Evolutionary conservation across 208 protist genomes (phyloP).

Genomic region (Leishmania turanica): DNA sequence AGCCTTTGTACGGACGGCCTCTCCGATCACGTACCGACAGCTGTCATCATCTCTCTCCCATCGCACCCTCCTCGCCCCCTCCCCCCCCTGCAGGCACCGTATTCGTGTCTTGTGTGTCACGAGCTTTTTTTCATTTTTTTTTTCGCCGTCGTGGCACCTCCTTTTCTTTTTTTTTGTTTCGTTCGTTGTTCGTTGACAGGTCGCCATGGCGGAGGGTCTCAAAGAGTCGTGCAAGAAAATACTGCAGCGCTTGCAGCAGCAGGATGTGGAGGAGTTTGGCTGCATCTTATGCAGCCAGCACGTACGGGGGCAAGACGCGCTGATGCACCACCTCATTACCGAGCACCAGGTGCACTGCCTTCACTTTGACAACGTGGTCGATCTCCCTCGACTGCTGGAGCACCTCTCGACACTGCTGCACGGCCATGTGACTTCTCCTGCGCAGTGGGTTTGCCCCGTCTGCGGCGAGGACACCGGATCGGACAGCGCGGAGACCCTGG

Average conservation of each 20-base stretch:
- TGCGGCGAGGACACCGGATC: constrained; percentile 32
- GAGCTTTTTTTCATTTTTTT: neutral
- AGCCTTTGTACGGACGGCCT: neutral
- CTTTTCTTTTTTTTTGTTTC: neutral
- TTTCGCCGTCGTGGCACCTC: neutral
- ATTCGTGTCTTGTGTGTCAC: neutral
- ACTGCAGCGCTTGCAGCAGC: constrained; percentile 47
- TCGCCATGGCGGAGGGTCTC: constrained; percentile 27
- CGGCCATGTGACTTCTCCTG: neutral
- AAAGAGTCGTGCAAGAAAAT: constrained; percentile 57
- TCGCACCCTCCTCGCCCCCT: neutral
- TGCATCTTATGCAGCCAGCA: constrained; percentile 57
- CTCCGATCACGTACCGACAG: neutral
- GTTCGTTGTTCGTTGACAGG: too few relatives aligned
- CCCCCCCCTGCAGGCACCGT: neutral
- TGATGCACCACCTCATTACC: constrained; percentile 60
- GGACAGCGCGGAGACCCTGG: constrained; percentile 4
- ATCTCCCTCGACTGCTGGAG: constrained; percentile 50
- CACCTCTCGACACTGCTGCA: constrained; percentile 32
- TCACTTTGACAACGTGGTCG: constrained; percentile 63
- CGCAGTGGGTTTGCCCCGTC: constrained; percentile 55
- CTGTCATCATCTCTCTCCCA: neutral
- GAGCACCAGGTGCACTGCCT: constrained; percentile 44
- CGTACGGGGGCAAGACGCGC: constrained; percentile 47
- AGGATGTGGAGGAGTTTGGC: constrained; percentile 30